Evolutionary conservation across 2,329 filamentous ascomycete genomes (phyloP), one percentile per base, ranked within the genome.

Genomic region (Dactylellina drechsleri): DNA sequence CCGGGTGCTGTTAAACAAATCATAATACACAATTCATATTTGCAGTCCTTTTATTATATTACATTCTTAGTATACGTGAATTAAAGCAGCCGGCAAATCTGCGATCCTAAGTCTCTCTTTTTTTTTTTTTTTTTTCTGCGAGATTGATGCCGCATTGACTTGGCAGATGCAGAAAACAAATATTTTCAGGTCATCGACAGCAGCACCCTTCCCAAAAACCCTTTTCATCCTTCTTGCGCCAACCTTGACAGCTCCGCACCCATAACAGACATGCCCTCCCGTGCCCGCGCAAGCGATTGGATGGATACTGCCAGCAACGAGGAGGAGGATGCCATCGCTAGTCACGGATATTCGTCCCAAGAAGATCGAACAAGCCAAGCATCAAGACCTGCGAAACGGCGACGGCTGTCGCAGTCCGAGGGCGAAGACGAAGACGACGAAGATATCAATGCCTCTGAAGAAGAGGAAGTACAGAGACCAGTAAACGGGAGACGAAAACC

Each of bases 221-320:
- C 66, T 64, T 47, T 59, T 57, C 20, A 40, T 50, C 13, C 15
- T 10, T 49, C 8, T 36, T 58, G 18, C 40, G 62, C 28, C 20
- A n/a, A 41, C 49, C 36, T 20, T 4, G 49, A 18, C 4, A 31
- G 15, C 57, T 26, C 26, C 41, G 57, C 43, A 59, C 50, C 41
- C 18, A 53, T 36, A 26, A 75, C 31, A 36, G 31, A 36, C 16
- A 75, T 75, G 71, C 50, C 71, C 50, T 60, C 71, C n/a, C 58
- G 71, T 47, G 58, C 71, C 28, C 64, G 64, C 43, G 71, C 71
- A 49, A 75, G 71, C 64, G 71, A 75, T 68, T 75, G 71, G 71
- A 75, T 75, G 71, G 43, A 45, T 18, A 68, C 71, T 1, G 36
- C 45, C 16, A 75, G 58, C 58, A 58, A 75, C 45, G 64, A 68